Evolutionary conservation across 108 stramenopile species (phyloP).

Genomic region (Cyclotella baltica): DNA sequence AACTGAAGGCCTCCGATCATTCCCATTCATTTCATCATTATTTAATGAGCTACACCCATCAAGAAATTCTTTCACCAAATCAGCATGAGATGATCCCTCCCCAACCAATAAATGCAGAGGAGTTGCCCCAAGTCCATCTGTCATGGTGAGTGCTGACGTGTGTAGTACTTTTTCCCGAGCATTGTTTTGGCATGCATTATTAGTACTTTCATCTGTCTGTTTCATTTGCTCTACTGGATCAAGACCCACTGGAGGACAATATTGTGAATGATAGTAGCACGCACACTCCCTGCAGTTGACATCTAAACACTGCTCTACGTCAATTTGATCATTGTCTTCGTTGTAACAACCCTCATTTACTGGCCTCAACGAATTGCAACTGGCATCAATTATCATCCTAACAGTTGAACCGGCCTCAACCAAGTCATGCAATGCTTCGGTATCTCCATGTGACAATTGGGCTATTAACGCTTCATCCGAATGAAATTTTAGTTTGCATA

Average conservation of each 20-base stretch:
- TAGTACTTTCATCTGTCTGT: not conserved
- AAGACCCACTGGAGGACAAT: conserved; percentile 26
- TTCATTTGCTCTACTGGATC: conserved; percentile 12
- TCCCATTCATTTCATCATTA: not conserved
- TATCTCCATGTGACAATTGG: not conserved
- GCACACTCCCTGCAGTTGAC: conserved; percentile 5
- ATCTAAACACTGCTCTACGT: not conserved
- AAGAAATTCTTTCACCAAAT: conserved; percentile 24
- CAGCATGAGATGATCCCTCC: conserved; percentile 37
- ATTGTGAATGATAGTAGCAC: conserved; percentile 13
- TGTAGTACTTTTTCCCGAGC: not conserved
- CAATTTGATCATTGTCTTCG: not conserved
- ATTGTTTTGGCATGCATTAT: not conserved
- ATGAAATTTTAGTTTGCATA: conserved; percentile 8
- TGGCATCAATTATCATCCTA: conserved; percentile 37
- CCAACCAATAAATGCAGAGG: conserved; percentile 36
- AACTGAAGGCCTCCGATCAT: conserved; percentile 18
- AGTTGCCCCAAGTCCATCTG: conserved; percentile 39
- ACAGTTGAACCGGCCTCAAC: not conserved
- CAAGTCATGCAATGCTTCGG: not conserved
- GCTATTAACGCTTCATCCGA: not conserved
- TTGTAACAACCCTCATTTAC: conserved; percentile 4
- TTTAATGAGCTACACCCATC: conserved; percentile 15
- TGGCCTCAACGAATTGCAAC: conserved; percentile 14
- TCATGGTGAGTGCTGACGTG: conserved; percentile 40